Percentiles rank a stretch among this genome's conserved stretches.
Evolutionary conservation across 139 green algal genomes (phyloP).

Genomic region (Chlamydomonas sp.): DNA sequence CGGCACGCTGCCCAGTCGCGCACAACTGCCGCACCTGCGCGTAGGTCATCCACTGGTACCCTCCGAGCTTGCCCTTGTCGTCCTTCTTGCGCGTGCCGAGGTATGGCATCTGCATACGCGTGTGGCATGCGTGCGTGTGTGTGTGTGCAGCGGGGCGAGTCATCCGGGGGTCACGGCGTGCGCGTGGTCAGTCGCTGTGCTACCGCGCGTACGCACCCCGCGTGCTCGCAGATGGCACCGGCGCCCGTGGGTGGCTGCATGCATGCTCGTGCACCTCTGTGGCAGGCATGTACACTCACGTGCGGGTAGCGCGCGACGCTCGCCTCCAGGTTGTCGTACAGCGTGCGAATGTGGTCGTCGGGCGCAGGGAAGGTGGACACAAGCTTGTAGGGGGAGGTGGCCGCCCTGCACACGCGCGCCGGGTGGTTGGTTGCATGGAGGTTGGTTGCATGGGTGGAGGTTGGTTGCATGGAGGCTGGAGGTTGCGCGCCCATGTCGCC

Average conservation of each 20-base stretch:
- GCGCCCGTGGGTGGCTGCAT: background rate
- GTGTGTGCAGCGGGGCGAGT: background rate
- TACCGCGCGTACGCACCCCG: too few relatives aligned
- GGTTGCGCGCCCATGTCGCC: background rate
- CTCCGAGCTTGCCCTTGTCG: conserved; percentile 44
- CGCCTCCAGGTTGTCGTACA: conserved; percentile 86
- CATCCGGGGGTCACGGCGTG: too few relatives aligned
- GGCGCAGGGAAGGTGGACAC: conserved; percentile 64
- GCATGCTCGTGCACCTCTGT: background rate
- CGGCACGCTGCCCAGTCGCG: background rate
- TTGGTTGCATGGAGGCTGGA: background rate
- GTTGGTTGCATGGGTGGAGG: background rate
- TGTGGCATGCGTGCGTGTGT: background rate
- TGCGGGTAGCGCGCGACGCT: conserved; percentile 54
- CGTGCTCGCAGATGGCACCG: too few relatives aligned
- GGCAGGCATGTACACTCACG: conserved; percentile 31
- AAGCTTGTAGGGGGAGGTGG: conserved; percentile 59
- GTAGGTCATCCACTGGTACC: conserved; percentile 66
- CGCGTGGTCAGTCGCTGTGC: too few relatives aligned
- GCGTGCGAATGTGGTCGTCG: conserved; percentile 71
- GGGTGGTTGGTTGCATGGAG: background rate
- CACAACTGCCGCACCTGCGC: conserved; percentile 36
- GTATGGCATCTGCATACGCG: conserved; percentile 45
- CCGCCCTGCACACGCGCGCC: conserved; percentile 38
- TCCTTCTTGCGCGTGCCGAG: conserved; percentile 48